These are phyloP conservation scores for Cichorium intybus DNA, from an alignment of 140 eudicot species.

Conservation along the genomic window DNA sequence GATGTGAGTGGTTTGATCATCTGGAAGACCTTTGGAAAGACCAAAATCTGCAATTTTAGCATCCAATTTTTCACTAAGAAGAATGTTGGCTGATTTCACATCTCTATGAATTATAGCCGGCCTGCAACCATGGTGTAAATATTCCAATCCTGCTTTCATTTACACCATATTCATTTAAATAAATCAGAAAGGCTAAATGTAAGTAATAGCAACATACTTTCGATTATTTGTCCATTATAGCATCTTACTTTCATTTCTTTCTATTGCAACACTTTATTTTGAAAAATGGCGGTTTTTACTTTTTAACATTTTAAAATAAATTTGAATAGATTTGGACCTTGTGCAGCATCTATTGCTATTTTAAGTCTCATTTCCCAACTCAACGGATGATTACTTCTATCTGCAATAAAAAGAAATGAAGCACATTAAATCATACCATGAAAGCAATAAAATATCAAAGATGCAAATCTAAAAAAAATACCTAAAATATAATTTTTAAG, in stretches of 20 bases:
- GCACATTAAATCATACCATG: background rate
- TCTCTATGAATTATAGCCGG: conserved; percentile 45
- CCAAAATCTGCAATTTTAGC: conserved; percentile 51
- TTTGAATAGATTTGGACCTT: conserved; percentile 25
- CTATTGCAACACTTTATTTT: too few species aligned
- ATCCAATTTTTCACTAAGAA: conserved; percentile 25
- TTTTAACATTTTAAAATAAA: background rate
- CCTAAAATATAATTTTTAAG: conserved; percentile 32
- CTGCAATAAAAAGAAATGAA: conserved; percentile 22
- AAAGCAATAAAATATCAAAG: background rate
- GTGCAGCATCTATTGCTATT: conserved; percentile 47
- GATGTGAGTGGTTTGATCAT: conserved; percentile 23
- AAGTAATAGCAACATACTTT: too few species aligned
- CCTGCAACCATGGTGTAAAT: conserved; percentile 42
- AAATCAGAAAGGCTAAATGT: too few species aligned
- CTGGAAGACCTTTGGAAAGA: conserved; percentile 31
- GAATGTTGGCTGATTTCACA: conserved; percentile 39
- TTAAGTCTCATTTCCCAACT: conserved; percentile 44
- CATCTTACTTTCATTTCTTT: too few species aligned
- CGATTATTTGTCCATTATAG: too few species aligned
- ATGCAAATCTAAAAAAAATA: conserved; percentile 13
- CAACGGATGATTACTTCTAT: conserved; percentile 19
- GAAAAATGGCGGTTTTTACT: background rate
- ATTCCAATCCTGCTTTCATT: conserved; percentile 36
- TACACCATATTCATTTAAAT: conserved; percentile 1